Evolutionary conservation across 2,329 filamentous ascomycete species (phyloP).

Genomic region (Sclerotinia glacialis): DNA sequence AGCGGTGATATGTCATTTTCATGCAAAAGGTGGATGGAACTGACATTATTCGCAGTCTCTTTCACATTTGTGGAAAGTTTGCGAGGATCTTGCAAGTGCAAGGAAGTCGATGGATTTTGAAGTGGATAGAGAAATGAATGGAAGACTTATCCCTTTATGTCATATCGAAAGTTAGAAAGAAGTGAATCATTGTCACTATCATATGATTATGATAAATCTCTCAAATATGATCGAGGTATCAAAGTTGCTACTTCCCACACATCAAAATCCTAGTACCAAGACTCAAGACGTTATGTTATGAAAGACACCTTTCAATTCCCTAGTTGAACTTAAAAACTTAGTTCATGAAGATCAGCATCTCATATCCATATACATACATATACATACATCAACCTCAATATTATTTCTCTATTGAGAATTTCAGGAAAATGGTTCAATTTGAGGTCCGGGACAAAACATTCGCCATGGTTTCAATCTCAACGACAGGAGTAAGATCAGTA

Average conservation of each 20-base stretch:
- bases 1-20: not conserved
- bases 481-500: constrained; percentile 15
- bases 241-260: constrained; percentile 10
- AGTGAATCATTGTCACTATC: not conserved
- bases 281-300: constrained; percentile 10
- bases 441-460: not conserved
- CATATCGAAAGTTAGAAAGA: not conserved
- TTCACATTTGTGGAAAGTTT: constrained; percentile 9
- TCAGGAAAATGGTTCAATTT: constrained; percentile 2
- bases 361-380: not conserved
- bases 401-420: not conserved
- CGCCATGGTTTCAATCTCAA: constrained; percentile 18
- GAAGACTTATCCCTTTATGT: not conserved
- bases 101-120: not conserved
- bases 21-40: constrained; percentile 11
- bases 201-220: constrained; percentile 7
- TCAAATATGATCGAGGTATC: constrained; percentile 14
- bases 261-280: constrained; percentile 6
- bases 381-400: not conserved
- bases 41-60: not conserved
- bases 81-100: constrained; percentile 8
- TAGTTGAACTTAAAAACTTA: constrained; percentile 6
- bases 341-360: not conserved
- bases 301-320: not conserved
- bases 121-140: not conserved